Evolutionary conservation across 2,329 filamentous ascomycete genomes (phyloP).

Genomic region (Fusarium sp.): DNA sequence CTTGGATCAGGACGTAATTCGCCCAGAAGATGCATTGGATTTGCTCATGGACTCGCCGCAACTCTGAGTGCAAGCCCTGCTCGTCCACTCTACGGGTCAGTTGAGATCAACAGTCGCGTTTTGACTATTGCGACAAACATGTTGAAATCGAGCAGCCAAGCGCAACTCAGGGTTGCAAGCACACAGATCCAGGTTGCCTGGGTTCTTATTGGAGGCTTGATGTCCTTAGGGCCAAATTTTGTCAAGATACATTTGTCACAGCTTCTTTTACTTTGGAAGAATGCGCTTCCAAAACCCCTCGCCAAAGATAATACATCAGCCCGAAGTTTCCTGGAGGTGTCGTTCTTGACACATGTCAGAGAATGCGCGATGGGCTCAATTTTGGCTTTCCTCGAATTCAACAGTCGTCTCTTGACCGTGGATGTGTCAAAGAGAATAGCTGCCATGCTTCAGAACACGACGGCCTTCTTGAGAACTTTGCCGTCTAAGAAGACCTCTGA

Average conservation of each 20-base stretch:
- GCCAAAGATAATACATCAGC: slow-evolving; percentile 90
- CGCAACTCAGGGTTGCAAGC: slow-evolving; percentile 88
- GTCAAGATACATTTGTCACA: slow-evolving; percentile 98
- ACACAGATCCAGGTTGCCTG: slow-evolving; percentile 98
- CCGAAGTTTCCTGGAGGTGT: slow-evolving; percentile 86
- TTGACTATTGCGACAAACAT: slow-evolving; percentile 91
- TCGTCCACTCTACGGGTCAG: slow-evolving; percentile 91
- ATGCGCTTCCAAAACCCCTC: slow-evolving; percentile 93
- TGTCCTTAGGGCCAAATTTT: slow-evolving; percentile 97
- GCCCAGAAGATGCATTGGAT: slow-evolving; percentile 85
- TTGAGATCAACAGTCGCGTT: slow-evolving; percentile 93
- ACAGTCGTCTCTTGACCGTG: slow-evolving; percentile 88
- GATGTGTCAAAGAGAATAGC: slow-evolving; percentile 95
- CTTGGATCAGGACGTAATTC: slow-evolving; percentile 81
- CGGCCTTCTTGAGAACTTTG: slow-evolving; percentile 86
- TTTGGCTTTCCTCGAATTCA: slow-evolving; percentile 91
- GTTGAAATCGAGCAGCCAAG: slow-evolving; percentile 91
- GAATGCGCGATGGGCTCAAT: slow-evolving; percentile 95
- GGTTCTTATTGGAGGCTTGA: slow-evolving; percentile 95
- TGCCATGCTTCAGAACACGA: slow-evolving; percentile 94
- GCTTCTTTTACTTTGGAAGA: slow-evolving; percentile 94
- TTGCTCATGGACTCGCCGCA: slow-evolving; percentile 90
- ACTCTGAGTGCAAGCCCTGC: slow-evolving; percentile 89
- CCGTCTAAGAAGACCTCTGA: slow-evolving; percentile 87
- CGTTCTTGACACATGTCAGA: slow-evolving; percentile 92